Base-by-base conservation (phyloP, 140 eudicot species). In the Stevia rebaudiana region DNA sequence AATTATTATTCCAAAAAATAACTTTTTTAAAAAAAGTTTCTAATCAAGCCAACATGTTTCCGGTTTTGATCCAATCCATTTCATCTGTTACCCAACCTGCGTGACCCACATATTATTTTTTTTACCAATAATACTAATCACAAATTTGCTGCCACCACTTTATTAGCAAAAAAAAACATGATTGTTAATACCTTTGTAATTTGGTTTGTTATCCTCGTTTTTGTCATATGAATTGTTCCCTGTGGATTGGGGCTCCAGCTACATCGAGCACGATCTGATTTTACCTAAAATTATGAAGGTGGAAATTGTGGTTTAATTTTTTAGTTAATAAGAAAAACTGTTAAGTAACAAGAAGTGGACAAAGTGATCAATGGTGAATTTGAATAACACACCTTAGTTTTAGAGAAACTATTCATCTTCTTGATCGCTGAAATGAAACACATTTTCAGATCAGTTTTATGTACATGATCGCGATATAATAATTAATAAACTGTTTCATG, bases 401-500 rank as follows among this genome's bases (percentile, higher is more conserved):
- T 78, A 52, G 74, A 6, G 64, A 62, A 23, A 11, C 15, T 33
- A 18, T 64, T 46, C 11, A n/a, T 48, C 28, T 79, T 75, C 67
- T 60, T 75, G 61, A 67, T 46, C 25, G 78, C 86, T 81, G 81
- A 65, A 70, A 81, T 49, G 63, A 69, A 67, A 16, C n/a, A 40
- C 28, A 43, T 33, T 2, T 33, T 33, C 4, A 33, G 11, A 12
- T 7, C 1, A 2, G 10, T 2, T 2, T 28, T 28, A 28, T 1
- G 12, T 11, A 8, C 2, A 37, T 0, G 0, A 5, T 35, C 8
- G 8, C 40, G 0, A 35, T 6, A 61, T 12, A 48, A 48, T 53
- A 43, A 46, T 15, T 46, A 23, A 46, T n/a, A n/a, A n/a, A n/a
- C n/a, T n/a, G n/a, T n/a, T n/a, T 35, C 9, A 35, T 35, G 33